These are phyloP conservation scores for Penicillium nucicola DNA, from an alignment of 495 filamentous ascomycete species.

Conservation along the genomic window DNA sequence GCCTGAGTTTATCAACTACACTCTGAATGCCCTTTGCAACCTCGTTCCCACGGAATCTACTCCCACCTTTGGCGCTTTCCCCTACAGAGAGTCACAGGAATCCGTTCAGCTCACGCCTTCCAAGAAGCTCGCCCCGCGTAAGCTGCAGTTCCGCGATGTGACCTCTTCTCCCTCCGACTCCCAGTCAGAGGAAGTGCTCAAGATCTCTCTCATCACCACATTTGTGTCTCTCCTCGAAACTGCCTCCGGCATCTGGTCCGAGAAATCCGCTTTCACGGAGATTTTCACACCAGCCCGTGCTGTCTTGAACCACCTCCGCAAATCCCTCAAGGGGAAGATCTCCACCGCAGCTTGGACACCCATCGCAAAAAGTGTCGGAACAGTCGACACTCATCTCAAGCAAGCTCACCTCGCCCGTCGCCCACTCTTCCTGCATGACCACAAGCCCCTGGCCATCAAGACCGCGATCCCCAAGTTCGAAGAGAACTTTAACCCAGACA, in stretches of 20 bases:
- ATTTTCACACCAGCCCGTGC: constrained; percentile 60
- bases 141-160: constrained; percentile 56
- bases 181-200: constrained; percentile 43
- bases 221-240: constrained; percentile 54
- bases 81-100: constrained; percentile 53
- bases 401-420: constrained; percentile 61
- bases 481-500: constrained; percentile 87
- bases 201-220: constrained; percentile 57
- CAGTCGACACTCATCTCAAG: constrained; percentile 46
- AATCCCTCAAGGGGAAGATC: constrained; percentile 49
- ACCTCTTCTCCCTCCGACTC: constrained; percentile 15
- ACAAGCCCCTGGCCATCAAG: constrained; percentile 84
- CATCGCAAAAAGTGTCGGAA: constrained; percentile 34
- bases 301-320: constrained; percentile 54
- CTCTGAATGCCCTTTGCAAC: constrained; percentile 68
- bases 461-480: constrained; percentile 93
- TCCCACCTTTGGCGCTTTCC: constrained; percentile 52
- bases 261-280: constrained; percentile 68
- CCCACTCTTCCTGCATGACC: constrained; percentile 84
- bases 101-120: constrained; percentile 47
- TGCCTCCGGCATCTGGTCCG: constrained; percentile 61
- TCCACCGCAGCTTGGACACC: constrained; percentile 36
- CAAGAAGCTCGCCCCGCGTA: constrained; percentile 23
- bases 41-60: constrained; percentile 54
- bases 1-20: constrained; percentile 82